Percentiles rank a stretch among this genome's conserved stretches.
Conservation (phyloP, 768 basidiomycete genomes). For the Solioccasus polychromus region DNA sequence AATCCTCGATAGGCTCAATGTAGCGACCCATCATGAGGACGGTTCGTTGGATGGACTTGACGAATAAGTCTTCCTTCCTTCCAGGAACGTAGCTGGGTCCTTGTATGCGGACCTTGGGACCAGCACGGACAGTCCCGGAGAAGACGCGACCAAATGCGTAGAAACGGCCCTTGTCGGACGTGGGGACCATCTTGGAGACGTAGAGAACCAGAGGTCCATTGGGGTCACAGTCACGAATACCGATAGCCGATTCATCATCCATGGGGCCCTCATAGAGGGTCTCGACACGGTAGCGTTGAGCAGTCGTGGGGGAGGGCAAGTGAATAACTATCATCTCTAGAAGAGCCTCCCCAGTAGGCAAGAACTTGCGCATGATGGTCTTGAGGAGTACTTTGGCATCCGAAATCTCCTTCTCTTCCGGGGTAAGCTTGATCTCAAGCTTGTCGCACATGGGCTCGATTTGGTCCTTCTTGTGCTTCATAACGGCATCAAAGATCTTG, state of each 20-base stretch:
- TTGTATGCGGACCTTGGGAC: slow-evolving; percentile 99
- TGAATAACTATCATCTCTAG: slow-evolving; percentile 99
- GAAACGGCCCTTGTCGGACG: slow-evolving; percentile 99
- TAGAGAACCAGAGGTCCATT: slow-evolving; percentile 95
- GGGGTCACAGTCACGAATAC: slow-evolving; percentile 97
- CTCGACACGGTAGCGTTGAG: slow-evolving; percentile 98
- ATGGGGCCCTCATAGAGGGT: slow-evolving; percentile 99
- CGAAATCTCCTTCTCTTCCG: slow-evolving; percentile 80
- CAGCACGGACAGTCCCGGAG: slow-evolving; percentile 94
- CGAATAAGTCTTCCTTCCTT: slow-evolving; percentile 96
- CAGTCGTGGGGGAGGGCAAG: slow-evolving; percentile 95
- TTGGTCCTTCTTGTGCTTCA: slow-evolving; percentile 98
- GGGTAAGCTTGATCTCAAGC: slow-evolving; percentile 86
- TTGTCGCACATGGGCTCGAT: slow-evolving; percentile 87
- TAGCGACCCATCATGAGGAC: slow-evolving; percentile 99
- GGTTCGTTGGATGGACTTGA: slow-evolving; percentile 98
- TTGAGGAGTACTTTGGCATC: slow-evolving; percentile 97
- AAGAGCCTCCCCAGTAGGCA: slow-evolving; percentile 97
- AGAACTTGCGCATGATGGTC: slow-evolving; percentile 98
- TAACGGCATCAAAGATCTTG: slow-evolving; percentile 96
- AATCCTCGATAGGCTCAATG: slow-evolving; percentile 98
- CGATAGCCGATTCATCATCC: slow-evolving; percentile 99
- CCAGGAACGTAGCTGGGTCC: slow-evolving; percentile 98
- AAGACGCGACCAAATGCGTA: slow-evolving; percentile 99
- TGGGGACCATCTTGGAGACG: slow-evolving; percentile 99